Evolutionary conservation across 1,284 basidiomycete genomes (phyloP), one percentile per base, ranked within the genome.

Genomic region (Cystobasidium sp.): DNA sequence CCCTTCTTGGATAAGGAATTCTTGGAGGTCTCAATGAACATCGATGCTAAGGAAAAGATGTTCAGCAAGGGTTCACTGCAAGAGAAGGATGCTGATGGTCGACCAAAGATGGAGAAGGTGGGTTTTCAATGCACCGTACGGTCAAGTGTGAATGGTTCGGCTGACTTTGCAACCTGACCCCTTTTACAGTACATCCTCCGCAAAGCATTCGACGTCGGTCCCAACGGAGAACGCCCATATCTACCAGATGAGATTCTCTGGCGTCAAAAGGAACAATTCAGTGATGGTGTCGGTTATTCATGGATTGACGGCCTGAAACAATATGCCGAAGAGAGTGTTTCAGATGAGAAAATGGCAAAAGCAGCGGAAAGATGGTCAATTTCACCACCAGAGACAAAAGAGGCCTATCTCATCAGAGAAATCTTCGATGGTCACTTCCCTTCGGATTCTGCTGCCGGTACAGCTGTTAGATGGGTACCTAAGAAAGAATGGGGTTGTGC

Each of bases 231-330:
- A 89, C 90, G 90, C 78, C 90, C 94, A 4, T 99, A 98, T 85
- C 88, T 99, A 68, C 97, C 97, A 22, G 88, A 88, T 76, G 92
- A 91, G 46, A 98, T 99, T 79, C 87, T 99, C 52, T 99, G 97
- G 97, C 88, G 97, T 76, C 97, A 99, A 83, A 99, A 99, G 84
- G 97, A 99, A 84, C 95, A 98, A 81, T 99, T 99, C 86, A 97
- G 94, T 12, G 97, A 99, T 82, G 97, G 97, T 24, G 97, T 99
- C 73, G 97, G 97, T 39, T 99, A 99, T 85, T 97, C 93, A 58
- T 99, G 97, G 97, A 99, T 99, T 81, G 97, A 99, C 81, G 94
- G 95, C 63, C 93, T 99, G 78, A 99, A 99, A 85, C 90, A 90
- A 68, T 88, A 97, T 80, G 91, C 97, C 7, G 90, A 87, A 52